Percentiles rank a stretch among this genome's conserved stretches.
These are phyloP conservation scores for Excoecaria agallocha DNA, from an alignment of 345 rosid genomes.

Conservation along the genomic window DNA sequence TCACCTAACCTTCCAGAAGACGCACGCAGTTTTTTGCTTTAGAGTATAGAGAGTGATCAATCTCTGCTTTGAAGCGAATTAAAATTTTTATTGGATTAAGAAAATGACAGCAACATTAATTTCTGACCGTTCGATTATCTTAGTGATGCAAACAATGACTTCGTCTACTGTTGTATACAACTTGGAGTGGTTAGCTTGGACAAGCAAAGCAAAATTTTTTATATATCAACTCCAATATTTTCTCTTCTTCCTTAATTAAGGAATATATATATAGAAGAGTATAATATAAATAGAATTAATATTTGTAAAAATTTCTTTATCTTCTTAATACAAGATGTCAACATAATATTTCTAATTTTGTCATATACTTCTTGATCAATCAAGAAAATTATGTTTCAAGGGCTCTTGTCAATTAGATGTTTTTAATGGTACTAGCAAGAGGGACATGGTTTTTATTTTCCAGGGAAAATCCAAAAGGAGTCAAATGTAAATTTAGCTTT, in stretches of 20 bases:
- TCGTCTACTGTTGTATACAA: slow-evolving; percentile 21
- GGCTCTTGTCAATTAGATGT: background rate
- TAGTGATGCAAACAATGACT: slow-evolving; percentile 47
- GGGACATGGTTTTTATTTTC: background rate
- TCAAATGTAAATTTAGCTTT: background rate
- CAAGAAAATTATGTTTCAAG: background rate
- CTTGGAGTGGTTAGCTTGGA: slow-evolving; percentile 37
- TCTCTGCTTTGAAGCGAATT: slow-evolving; percentile 38
- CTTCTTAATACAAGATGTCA: background rate
- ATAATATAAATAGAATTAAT: background rate
- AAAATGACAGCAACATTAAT: slow-evolving; percentile 36
- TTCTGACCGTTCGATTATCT: slow-evolving; percentile 26
- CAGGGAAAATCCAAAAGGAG: background rate
- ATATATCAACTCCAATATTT: background rate
- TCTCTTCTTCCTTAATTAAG: background rate
- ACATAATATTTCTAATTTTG: background rate
- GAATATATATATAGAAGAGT: background rate
- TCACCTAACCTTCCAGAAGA: slow-evolving; percentile 29
- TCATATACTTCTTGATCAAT: background rate
- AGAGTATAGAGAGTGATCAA: slow-evolving; percentile 7
- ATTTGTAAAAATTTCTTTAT: background rate
- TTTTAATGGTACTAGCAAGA: background rate
- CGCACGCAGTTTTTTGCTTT: slow-evolving; percentile 23
- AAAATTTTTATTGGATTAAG: slow-evolving; percentile 33
- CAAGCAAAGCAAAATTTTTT: slow-evolving; percentile 8